Evolutionary conservation across 2,329 filamentous ascomycete species (phyloP).

Genomic region (Calonectria ilicicola): DNA sequence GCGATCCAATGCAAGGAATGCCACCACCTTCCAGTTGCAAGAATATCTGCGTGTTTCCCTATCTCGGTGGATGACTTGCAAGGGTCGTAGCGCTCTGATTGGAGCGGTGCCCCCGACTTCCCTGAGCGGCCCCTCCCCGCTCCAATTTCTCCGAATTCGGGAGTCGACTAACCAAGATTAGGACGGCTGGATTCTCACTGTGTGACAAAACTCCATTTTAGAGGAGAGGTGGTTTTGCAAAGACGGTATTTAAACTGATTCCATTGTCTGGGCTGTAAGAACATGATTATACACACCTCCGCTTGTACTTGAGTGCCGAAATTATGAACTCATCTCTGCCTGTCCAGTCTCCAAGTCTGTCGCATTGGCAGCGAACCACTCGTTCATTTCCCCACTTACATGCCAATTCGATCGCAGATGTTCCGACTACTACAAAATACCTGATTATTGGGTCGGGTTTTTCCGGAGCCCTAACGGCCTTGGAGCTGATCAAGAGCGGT

Average conservation of each 20-base stretch:
- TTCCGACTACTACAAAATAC: slow-evolving; percentile 48
- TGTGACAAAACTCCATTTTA: not conserved
- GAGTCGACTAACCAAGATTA: not conserved
- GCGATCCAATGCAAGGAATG: too few relatives aligned
- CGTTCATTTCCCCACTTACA: slow-evolving; percentile 55
- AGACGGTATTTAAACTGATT: not conserved
- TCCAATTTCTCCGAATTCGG: not conserved
- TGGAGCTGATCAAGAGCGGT: slow-evolving; percentile 50
- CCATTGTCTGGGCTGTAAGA: not conserved
- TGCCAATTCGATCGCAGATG: slow-evolving; percentile 44
- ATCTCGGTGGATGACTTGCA: not conserved
- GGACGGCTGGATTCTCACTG: not conserved
- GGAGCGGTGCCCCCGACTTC: not conserved
- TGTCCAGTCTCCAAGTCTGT: not conserved
- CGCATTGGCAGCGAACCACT: slow-evolving; percentile 57
- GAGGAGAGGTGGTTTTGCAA: not conserved
- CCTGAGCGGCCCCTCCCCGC: not conserved
- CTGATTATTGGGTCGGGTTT: slow-evolving; percentile 57
- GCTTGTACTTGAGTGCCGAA: not conserved
- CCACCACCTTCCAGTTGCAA: not conserved
- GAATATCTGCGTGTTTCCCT: too few relatives aligned
- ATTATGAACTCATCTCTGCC: not conserved
- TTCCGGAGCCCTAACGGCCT: slow-evolving; percentile 54
- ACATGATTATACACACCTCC: too few relatives aligned
- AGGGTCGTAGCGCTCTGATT: not conserved